These are phyloP conservation scores for Saccharomyces hybrid DNA, from an alignment of 1,139 yeast genomes.

Conservation along the genomic window DNA sequence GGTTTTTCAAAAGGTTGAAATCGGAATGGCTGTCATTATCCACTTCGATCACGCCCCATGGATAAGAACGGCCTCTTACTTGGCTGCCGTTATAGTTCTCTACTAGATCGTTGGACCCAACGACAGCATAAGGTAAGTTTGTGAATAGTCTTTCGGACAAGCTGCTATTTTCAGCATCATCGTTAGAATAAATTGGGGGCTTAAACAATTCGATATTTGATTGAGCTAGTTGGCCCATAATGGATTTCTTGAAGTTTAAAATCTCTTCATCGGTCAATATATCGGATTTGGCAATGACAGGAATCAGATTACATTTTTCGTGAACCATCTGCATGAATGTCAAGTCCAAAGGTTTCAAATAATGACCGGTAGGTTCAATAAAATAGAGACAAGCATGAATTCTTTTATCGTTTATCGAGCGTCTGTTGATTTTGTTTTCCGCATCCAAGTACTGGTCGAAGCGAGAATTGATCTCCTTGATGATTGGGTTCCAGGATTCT, in stretches of 20 bases:
- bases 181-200: constrained; percentile 74
- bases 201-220: constrained; percentile 73
- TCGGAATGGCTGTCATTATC: constrained; percentile 94
- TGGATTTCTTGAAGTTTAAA: constrained; percentile 59
- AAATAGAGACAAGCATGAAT: constrained; percentile 84
- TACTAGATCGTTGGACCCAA: constrained; percentile 79
- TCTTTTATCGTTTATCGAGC: constrained; percentile 62
- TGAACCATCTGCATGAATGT: constrained; percentile 83
- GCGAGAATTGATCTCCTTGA: constrained; percentile 79
- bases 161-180: constrained; percentile 73
- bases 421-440: constrained; percentile 79
- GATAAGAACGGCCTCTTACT: constrained; percentile 90
- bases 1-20: constrained; percentile 81
- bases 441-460: constrained; percentile 84
- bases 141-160: constrained; percentile 61
- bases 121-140: constrained; percentile 85
- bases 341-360: constrained; percentile 81
- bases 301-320: constrained; percentile 87
- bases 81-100: constrained; percentile 65
- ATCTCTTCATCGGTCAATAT: constrained; percentile 87
- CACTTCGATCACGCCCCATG: constrained; percentile 97
- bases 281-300: constrained; percentile 92
- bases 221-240: constrained; percentile 64
- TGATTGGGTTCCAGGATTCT: constrained; percentile 89
- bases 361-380: constrained; percentile 96